Percentiles rank a stretch among this genome's conserved stretches.
These are phyloP conservation scores for Bipolaris sorokiniana DNA, from an alignment of 2,329 filamentous ascomycete genomes.

Conservation along the genomic window DNA sequence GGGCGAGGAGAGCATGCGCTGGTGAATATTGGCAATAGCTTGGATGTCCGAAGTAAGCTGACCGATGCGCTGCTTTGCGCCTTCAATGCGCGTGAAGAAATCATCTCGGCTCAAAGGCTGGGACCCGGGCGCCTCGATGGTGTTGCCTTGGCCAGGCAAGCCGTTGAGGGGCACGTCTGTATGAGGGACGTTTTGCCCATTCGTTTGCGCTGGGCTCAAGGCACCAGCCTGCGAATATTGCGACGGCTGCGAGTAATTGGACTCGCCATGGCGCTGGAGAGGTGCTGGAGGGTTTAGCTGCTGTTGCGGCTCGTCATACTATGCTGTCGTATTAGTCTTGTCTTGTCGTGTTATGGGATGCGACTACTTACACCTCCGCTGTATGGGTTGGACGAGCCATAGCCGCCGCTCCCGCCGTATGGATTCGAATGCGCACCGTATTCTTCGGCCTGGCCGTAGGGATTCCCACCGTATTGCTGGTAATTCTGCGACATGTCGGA, in stretches of 20 bases:
- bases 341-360: constrained; percentile 4
- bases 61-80: constrained; percentile 71
- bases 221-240: constrained; percentile 40
- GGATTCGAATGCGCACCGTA: constrained; percentile 39
- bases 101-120: constrained; percentile 65
- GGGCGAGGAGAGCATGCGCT: constrained; percentile 71
- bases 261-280: constrained; percentile 41
- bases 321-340: constrained; percentile 13
- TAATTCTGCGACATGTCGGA: constrained; percentile 53
- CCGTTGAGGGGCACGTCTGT: constrained; percentile 23
- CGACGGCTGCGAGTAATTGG: constrained; percentile 49
- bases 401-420: constrained; percentile 46
- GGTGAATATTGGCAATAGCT: constrained; percentile 71
- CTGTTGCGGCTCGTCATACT: constrained; percentile 36
- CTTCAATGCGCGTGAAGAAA: constrained; percentile 71
- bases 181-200: constrained; percentile 20
- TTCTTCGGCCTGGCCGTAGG: constrained; percentile 16
- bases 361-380: constrained; percentile 33
- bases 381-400: constrained; percentile 41
- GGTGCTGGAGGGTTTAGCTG: constrained; percentile 37
- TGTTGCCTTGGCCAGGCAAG: constrained; percentile 10
- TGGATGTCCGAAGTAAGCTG: constrained; percentile 70
- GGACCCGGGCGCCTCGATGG: constrained; percentile 62
- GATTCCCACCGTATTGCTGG: constrained; percentile 53
- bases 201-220: constrained; percentile 36